A percentile compares a stretch with the other conserved stretches of the same genome.
phyloP scores from a whole-genome alignment of 495 filamentous ascomycete species.

The Neurospora sp. region DNA sequence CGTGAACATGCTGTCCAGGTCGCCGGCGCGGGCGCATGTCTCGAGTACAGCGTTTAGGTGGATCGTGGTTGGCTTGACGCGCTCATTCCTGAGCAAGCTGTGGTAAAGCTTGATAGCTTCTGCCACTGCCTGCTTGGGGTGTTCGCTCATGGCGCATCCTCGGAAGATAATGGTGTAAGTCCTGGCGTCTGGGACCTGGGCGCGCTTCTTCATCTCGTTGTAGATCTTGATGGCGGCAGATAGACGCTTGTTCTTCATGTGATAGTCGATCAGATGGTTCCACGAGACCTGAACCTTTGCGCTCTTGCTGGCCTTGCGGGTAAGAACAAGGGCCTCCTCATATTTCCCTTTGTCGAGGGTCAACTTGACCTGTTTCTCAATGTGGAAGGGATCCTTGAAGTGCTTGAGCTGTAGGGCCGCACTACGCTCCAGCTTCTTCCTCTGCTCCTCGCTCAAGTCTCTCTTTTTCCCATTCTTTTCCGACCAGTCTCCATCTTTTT shows the following conservation, averaged over 20 bases:
- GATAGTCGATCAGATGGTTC: conserved; percentile 75
- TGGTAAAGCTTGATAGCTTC: conserved; percentile 62
- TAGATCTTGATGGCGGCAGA: conserved; percentile 60
- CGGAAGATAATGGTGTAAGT: conserved; percentile 79
- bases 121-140: conserved; percentile 41
- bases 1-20: conserved; percentile 67
- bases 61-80: conserved; percentile 55
- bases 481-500: not conserved
- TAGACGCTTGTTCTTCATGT: conserved; percentile 47
- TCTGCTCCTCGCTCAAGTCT: not conserved
- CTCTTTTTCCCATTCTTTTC: not conserved
- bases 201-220: conserved; percentile 98
- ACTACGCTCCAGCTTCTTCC: conserved; percentile 16
- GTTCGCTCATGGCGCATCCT: conserved; percentile 50
- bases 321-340: conserved; percentile 53
- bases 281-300: conserved; percentile 61
- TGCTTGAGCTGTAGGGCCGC: conserved; percentile 49
- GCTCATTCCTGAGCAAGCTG: conserved; percentile 50
- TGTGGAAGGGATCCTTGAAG: conserved; percentile 53
- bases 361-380: conserved; percentile 50
- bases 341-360: conserved; percentile 43
- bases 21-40: conserved; percentile 57
- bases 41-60: conserved; percentile 81
- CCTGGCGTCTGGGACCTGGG: conserved; percentile 56
- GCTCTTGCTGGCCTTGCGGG: conserved; percentile 52